These are phyloP conservation scores for Dittrichia graveolens DNA, from an alignment of 129 eudicot species.

Conservation along the genomic window DNA sequence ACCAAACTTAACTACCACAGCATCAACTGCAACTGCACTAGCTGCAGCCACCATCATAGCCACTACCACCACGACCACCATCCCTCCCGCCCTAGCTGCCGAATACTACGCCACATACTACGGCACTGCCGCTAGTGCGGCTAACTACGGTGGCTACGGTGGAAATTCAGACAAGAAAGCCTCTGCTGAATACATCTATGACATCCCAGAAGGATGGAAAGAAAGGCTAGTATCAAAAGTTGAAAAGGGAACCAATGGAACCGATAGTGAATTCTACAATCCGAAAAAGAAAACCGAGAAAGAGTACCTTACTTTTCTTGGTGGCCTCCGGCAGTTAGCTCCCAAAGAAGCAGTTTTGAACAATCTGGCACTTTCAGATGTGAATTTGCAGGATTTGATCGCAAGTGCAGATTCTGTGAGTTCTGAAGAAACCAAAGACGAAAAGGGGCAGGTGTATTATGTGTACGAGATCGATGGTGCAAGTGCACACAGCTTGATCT, in stretches of 20 bases:
- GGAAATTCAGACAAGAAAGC: conserved; percentile 85
- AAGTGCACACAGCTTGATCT: conserved; percentile 72
- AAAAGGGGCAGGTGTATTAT: conserved; percentile 84
- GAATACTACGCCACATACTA: conserved; percentile 62
- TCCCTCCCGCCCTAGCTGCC: conserved; percentile 44
- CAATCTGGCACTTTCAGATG: conserved; percentile 87
- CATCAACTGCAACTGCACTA: conserved; percentile 28
- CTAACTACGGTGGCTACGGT: conserved; percentile 96
- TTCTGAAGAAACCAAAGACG: conserved; percentile 74
- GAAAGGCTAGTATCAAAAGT: conserved; percentile 80
- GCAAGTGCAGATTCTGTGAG: conserved; percentile 64
- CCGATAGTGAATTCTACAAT: conserved; percentile 91
- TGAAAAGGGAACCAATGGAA: conserved; percentile 95
- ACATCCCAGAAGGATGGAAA: conserved; percentile 95
- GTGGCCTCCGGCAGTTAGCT: conserved; percentile 68
- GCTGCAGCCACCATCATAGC: conserved; percentile 50
- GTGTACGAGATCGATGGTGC: conserved; percentile 71
- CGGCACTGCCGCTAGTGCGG: conserved; percentile 96
- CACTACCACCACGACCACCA: conserved; percentile 45
- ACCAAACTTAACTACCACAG: conserved; percentile 51
- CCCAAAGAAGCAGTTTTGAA: conserved; percentile 75
- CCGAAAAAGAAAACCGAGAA: conserved; percentile 80
- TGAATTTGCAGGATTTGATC: conserved; percentile 72
- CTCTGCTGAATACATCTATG: conserved; percentile 91
- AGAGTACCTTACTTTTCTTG: conserved; percentile 72